Conservation (phyloP, 805 yeast species). For the Blastobotrys chiropterorum region DNA sequence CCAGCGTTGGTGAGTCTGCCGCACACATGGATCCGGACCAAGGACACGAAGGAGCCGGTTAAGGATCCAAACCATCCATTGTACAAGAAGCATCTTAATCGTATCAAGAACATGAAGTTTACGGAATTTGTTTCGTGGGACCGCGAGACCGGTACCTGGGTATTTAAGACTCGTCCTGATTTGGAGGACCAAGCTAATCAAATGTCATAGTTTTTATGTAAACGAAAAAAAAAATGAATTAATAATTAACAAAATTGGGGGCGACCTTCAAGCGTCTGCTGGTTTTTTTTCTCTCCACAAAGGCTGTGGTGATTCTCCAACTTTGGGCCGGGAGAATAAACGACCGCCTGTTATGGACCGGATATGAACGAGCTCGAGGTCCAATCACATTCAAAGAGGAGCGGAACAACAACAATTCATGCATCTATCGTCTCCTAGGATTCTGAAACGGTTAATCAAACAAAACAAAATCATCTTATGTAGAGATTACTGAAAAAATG, state of each 20-base stretch:
- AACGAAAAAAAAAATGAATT: not conserved
- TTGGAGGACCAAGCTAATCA: not conserved
- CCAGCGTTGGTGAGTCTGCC: slow-evolving; percentile 68
- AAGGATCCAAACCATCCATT: slow-evolving; percentile 71
- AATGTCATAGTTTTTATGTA: not conserved
- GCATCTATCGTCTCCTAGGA: no score
- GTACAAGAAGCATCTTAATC: slow-evolving; percentile 60
- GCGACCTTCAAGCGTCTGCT: no score
- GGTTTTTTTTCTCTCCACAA: no score
- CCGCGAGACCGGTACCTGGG: slow-evolving; percentile 48
- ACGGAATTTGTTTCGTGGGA: slow-evolving; percentile 72
- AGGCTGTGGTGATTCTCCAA: no score
- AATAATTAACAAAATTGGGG: not conserved
- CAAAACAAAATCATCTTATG: no score
- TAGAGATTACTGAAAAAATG: no score
- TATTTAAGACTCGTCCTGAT: slow-evolving; percentile 26
- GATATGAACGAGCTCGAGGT: no score
- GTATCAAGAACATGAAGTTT: slow-evolving; percentile 53
- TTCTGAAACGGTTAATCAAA: no score
- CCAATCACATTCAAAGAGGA: no score
- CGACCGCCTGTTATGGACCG: no score
- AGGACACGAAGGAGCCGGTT: slow-evolving; percentile 64
- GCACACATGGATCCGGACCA: slow-evolving; percentile 74
- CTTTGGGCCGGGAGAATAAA: no score
- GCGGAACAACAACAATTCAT: no score